These are phyloP conservation scores for Pseudogymnoascus sp. DNA, from an alignment of 2,329 filamentous ascomycete genomes.

Conservation along the genomic window DNA sequence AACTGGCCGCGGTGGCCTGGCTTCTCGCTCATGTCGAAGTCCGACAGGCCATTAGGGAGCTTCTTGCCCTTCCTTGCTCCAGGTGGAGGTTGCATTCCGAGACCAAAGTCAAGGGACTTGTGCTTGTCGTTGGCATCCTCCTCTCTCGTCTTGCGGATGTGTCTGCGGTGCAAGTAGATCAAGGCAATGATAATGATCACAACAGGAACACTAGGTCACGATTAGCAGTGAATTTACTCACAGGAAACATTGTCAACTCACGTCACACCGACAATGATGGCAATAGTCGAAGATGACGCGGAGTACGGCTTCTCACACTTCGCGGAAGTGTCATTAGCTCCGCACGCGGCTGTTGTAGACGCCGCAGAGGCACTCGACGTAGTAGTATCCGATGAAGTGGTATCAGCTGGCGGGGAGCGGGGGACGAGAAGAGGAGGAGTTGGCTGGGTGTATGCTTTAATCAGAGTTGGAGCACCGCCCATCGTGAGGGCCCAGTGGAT, in stretches of 20 bases:
- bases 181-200: constrained; percentile 58
- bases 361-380: background rate
- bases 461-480: background rate
- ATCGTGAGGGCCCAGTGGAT: background rate
- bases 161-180: constrained; percentile 70
- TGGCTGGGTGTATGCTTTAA: background rate
- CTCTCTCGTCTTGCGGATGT: constrained; percentile 58
- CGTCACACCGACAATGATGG: constrained; percentile 4
- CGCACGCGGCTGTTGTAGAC: background rate
- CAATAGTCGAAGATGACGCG: background rate
- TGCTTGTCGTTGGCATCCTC: constrained; percentile 85
- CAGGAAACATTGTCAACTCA: background rate
- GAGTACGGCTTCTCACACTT: background rate
- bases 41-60: constrained; percentile 7
- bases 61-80: constrained; percentile 32
- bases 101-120: constrained; percentile 85
- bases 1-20: constrained; percentile 42
- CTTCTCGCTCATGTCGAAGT: constrained; percentile 28
- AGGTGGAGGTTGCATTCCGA: constrained; percentile 45
- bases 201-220: constrained; percentile 60
- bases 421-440: background rate
- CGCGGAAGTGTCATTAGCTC: background rate
- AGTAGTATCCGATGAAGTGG: background rate
- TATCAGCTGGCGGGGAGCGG: background rate
- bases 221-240: background rate